A percentile compares a stretch with the other conserved stretches of the same genome.
phyloP scores from a whole-genome alignment of 2,329 filamentous ascomycete species.

The Sarocladium strictum region DNA sequence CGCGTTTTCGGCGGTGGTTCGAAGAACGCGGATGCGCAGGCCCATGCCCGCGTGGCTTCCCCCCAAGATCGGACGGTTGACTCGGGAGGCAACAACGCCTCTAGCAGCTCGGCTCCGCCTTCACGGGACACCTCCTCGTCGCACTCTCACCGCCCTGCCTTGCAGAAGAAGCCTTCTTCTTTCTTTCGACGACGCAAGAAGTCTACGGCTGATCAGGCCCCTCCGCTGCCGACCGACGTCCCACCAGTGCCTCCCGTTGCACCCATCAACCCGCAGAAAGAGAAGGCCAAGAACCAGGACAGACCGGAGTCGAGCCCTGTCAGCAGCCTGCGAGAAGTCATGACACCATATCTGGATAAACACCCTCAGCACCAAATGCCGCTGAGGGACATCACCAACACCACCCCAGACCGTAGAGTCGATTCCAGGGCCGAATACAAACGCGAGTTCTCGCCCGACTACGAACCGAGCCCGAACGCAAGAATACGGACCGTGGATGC shows the following conservation, averaged over 20 bases:
- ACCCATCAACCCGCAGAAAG: constrained; percentile 25
- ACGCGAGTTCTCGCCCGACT: constrained; percentile 68
- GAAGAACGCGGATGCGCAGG: constrained; percentile 24
- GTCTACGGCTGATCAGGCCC: constrained; percentile 67
- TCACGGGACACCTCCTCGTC: constrained; percentile 40
- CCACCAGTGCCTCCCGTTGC: constrained; percentile 32
- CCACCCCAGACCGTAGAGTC: constrained; percentile 16
- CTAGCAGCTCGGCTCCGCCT: constrained; percentile 34
- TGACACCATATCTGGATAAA: constrained; percentile 70
- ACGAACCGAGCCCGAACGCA: constrained; percentile 65
- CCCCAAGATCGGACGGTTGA: neutral
- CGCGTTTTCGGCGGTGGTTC: constrained; percentile 72
- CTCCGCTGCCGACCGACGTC: constrained; percentile 42
- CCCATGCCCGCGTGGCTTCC: constrained; percentile 1
- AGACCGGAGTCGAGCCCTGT: constrained; percentile 54
- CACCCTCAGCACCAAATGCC: constrained; percentile 9
- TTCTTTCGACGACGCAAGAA: constrained; percentile 95
- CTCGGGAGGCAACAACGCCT: constrained; percentile 4
- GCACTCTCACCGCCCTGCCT: constrained; percentile 41
- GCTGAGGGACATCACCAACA: constrained; percentile 21
- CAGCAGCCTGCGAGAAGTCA: constrained; percentile 77
- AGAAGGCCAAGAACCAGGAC: constrained; percentile 22
- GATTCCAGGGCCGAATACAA: constrained; percentile 28
- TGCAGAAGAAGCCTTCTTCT: constrained; percentile 88
- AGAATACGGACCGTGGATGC: constrained; percentile 61